Base-by-base conservation (phyloP, 139 green algal genomes). In the Chlamydomonas applanata region DNA sequence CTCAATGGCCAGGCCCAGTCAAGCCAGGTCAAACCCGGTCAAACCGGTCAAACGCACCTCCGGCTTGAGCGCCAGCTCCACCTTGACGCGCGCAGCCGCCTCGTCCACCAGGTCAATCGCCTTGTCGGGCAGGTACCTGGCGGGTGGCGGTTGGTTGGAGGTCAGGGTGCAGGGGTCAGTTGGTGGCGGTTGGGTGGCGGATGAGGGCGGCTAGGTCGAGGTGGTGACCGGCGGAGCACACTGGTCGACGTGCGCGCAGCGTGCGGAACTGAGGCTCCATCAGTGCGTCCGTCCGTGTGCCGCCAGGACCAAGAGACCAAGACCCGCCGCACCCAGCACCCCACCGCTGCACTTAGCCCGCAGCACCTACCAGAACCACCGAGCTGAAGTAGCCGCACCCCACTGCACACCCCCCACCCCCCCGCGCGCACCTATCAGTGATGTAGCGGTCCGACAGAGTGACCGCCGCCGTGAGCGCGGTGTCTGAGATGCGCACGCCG, bases 61-160 rank as follows among this genome's bases (percentile, higher is more conserved):
- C 16, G 79, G 82, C 54, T 83, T 83, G 33, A 78, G 73, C 19
- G 69, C 62, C n/a, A 75, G 57, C 45, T 87, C 75, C 71, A 98
- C 97, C 90, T 97, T 97, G 7, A 98, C 87, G 61, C 95, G 94
- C 22, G 94, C 91, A 0, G 93, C 90, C 19, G 92, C 87, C 85
- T 98, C 93, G 80, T 98, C 94, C 27, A 97, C 83, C 69, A 97
- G 86, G 83, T 97, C 92, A 72, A 97, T 96, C 1, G 92, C 89
- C 52, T 81, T 81, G 45, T 83, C 76, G 4, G 76, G 72, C 49
- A 81, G 44, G 76, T 67, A 72, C 62, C 60, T 72, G 30, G 25
- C 11, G 32, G 17, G 36, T 24, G 52, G n/a, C n/a, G n/a, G n/a
- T n/a, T n/a, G 40, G 40, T 49, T 49, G 11, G 40, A 11, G 40